Base-by-base conservation (phyloP, 2,329 filamentous ascomycete genomes). In the Mycocentrospora acerina region DNA sequence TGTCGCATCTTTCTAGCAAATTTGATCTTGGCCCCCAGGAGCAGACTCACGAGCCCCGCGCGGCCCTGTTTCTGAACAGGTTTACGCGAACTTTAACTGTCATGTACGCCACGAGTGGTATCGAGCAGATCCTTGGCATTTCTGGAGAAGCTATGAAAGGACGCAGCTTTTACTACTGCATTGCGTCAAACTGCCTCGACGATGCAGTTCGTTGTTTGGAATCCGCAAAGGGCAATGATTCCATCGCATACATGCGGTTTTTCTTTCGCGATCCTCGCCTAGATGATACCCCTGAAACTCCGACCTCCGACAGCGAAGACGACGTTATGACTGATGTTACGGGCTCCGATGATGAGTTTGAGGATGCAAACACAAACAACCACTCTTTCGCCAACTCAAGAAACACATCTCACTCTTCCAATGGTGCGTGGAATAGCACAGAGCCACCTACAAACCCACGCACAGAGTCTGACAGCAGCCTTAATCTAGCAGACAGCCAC, bases 191-290 rank as follows among this genome's bases (percentile, higher is more conserved):
- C 44, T 93, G 87, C 52, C 72, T 93, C 18, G 72, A 79, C 7
- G 86, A 93, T 53, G 88, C 88, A 3, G 81, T 91, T 24, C 79
- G 81, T 46, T 90, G 86, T 55, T 69, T 95, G 22, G 89, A 94
- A 66, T 86, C 85, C 50, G 88, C 89, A 15, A 95, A 95, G 63
- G 85, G 85, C 18, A 94, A 95, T 55, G 88, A 95, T 62, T 94
- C 89, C 2, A 93, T 94, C 56, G 88, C 89, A 2, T 94, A 95
- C 57, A 74, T 95, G 42, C 85, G 89, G 13, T 95, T 94, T 64
- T 88, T 83, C 79, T 91, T 86, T 57, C 79, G 86, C 36, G 85
- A 93, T 60, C 88, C 88, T 13, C 76, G 84, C 19, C 72, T 77
- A 39, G 76, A 68, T 37, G 69, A 72, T 34, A 51, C 59, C 11